These are phyloP conservation scores for Tetragonia tetragonoides DNA, from an alignment of 148 eudicot species.

Conservation along the genomic window DNA sequence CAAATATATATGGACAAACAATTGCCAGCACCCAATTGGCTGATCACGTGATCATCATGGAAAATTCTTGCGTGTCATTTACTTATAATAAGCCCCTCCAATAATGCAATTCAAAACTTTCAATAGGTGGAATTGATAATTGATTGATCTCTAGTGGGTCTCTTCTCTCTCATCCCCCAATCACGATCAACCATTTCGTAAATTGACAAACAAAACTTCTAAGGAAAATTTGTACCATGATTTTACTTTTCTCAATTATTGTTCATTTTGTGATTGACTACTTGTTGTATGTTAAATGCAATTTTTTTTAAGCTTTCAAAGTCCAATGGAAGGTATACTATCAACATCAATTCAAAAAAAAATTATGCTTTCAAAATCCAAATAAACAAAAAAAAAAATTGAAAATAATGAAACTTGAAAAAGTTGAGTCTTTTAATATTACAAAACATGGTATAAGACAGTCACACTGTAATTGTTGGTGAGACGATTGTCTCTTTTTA, in stretches of 20 bases:
- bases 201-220: not conserved
- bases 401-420: too few relatives aligned
- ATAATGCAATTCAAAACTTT: slow-evolving; percentile 5
- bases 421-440: too few relatives aligned
- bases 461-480: too few relatives aligned
- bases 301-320: too few relatives aligned
- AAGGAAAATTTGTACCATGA: not conserved
- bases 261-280: not conserved
- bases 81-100: not conserved
- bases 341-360: too few relatives aligned
- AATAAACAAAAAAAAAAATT: too few relatives aligned
- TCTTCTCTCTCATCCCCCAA: not conserved
- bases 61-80: not conserved
- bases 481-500: too few relatives aligned
- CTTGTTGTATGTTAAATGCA: not conserved
- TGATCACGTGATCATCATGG: not conserved
- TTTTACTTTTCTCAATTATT: not conserved
- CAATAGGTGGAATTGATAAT: not conserved
- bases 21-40: not conserved
- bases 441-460: too few relatives aligned
- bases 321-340: too few relatives aligned
- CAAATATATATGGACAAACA: not conserved
- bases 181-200: not conserved
- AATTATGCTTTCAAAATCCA: too few relatives aligned
- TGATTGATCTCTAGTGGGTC: not conserved